phyloP scores from a whole-genome alignment of 345 rosid genomes.

The Bruguiera parviflora region DNA sequence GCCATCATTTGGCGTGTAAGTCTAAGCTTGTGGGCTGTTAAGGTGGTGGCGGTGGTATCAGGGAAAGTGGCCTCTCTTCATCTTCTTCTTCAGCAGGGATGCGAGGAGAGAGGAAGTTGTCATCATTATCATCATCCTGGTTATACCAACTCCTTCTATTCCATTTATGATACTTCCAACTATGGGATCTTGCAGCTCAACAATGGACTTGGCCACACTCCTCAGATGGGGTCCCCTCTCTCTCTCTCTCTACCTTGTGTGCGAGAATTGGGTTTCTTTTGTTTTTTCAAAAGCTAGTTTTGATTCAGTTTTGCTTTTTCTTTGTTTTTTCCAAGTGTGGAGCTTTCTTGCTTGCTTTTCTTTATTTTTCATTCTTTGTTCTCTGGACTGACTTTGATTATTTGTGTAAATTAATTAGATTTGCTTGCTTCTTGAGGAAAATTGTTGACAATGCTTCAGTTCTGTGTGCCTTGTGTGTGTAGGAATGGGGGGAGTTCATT shows the following conservation, averaged over 20 bases:
- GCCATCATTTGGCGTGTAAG: not conserved
- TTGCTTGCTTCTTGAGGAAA: not conserved
- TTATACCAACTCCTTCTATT: conserved; percentile 42
- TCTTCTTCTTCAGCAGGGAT: conserved; percentile 41
- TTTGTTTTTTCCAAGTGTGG: no score
- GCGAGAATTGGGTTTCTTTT: not conserved
- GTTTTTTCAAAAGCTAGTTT: no score
- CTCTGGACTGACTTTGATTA: no score
- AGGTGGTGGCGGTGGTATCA: conserved; percentile 31
- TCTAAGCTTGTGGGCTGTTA: conserved; percentile 17
- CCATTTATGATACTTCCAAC: conserved; percentile 65
- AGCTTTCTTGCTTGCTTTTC: no score
- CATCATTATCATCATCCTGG: conserved; percentile 12
- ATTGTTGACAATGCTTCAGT: not conserved
- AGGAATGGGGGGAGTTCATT: no score
- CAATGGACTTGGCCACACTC: conserved; percentile 81
- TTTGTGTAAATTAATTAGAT: no score
- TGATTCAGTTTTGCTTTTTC: no score
- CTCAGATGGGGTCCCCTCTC: conserved; percentile 82
- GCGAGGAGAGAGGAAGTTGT: conserved; percentile 10
- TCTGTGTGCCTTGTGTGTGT: no score
- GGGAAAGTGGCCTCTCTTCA: conserved; percentile 38
- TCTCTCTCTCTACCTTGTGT: conserved; percentile 9
- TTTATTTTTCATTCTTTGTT: no score
- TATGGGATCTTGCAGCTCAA: conserved; percentile 76